Base-by-base conservation (phyloP, 371 early-diverging fungal genomes). In the Mortierella sp. region DNA sequence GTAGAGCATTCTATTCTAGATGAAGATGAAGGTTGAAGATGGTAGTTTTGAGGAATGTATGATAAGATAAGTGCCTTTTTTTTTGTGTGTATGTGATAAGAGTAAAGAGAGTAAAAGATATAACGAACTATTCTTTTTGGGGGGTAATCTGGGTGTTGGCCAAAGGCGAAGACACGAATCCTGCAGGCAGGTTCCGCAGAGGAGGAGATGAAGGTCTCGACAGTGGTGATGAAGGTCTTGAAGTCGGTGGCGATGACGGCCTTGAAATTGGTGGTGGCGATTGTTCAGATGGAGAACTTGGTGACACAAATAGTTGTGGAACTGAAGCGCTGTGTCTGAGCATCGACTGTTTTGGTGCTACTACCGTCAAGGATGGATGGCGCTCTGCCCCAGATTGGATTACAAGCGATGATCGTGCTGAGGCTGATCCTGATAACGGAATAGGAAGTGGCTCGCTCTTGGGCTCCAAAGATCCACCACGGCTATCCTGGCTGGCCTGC, bases 241-340 rank as follows among this genome's bases (percentile, higher is more conserved):
- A 52, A 19, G 5, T 19, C 40, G 38, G 38, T 40, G 38, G 38
- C 3, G 53, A 52, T 52, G 53, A 21, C 28, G 28, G 28, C 28
- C 28, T 28, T 28, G 28, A 28, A 21, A 22, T 6, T 58, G 58
- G 11, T 36, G 58, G 22, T 58, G 60, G 52, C 16, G 59, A 59
- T 52, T 13, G 32, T 36, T 43, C 24, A 1, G 22, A 41, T 58
- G 71, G 38, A 4, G 65, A 24, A 1, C 16, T 47, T 16, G 48
- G 48, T 16, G 67, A 32, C 21, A 47, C 65, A 24, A 70, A 15
- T 58, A 70, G 57, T 40, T 69, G 69, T 1, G 76, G 70, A 11
- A 76, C 70, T 5, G 70, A 76, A 5, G 70, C 66, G 15, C 76
- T 76, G 40, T 76, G 76, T 21, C 50, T 76, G 52, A 76, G 21